phyloP scores from a whole-genome alignment of 2,329 filamentous ascomycete genomes.

The Diaporthe helianthi region DNA sequence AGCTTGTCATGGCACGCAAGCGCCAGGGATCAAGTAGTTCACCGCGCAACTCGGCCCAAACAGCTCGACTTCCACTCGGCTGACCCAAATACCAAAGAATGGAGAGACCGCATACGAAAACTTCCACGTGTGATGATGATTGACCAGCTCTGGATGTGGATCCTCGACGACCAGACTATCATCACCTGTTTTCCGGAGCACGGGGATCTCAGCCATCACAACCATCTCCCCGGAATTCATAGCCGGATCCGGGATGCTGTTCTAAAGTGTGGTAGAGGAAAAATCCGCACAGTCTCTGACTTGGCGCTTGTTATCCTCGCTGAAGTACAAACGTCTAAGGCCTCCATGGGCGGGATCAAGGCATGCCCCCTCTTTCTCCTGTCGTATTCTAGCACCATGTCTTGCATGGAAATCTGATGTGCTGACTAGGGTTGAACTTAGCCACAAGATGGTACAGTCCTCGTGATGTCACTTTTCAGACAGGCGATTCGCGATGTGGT shows the following conservation, averaged over 20 bases:
- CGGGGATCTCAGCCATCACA: conserved; percentile 49
- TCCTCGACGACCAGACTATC: conserved; percentile 42
- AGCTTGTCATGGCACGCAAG: conserved; percentile 43
- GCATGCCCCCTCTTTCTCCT: conserved; percentile 37
- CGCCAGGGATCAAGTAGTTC: conserved; percentile 52
- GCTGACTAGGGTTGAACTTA: neutral
- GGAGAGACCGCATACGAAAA: conserved; percentile 39
- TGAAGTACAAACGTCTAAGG: conserved; percentile 45
- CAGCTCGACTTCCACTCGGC: conserved; percentile 37
- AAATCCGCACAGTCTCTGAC: conserved; percentile 50
- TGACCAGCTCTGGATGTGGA: conserved; percentile 45
- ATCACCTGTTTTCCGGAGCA: conserved; percentile 46
- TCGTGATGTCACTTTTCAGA: conserved; percentile 30
- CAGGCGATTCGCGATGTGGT: conserved; percentile 34
- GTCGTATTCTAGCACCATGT: no score
- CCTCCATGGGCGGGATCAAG: conserved; percentile 50
- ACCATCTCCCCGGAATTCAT: conserved; percentile 49
- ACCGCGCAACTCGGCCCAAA: conserved; percentile 44
- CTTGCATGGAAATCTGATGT: no score
- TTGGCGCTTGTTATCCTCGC: conserved; percentile 51
- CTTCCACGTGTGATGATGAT: conserved; percentile 42
- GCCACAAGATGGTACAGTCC: conserved; percentile 28
- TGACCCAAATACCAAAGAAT: conserved; percentile 29
- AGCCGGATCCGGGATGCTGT: conserved; percentile 48
- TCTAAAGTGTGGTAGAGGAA: conserved; percentile 36